Conservation (phyloP, 1,139 yeast species). For the Geotrichum restrictum region DNA sequence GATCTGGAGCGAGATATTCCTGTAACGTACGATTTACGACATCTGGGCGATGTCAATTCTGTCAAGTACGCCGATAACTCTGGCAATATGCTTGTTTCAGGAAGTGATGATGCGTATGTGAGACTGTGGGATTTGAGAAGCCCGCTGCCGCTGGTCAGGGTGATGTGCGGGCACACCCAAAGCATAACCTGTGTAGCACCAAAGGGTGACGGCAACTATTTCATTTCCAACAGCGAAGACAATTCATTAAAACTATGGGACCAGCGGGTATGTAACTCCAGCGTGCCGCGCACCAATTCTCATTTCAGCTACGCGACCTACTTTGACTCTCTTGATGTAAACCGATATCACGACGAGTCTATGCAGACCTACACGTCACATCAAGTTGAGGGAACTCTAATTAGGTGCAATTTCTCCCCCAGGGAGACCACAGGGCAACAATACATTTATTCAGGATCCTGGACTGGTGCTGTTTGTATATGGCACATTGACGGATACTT, state of each 20-base stretch:
- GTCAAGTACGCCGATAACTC: slow-evolving; percentile 75
- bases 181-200: slow-evolving; percentile 37
- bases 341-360: slow-evolving; percentile 33
- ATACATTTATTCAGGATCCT: slow-evolving; percentile 37
- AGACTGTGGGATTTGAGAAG: slow-evolving; percentile 73
- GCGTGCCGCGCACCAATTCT: slow-evolving; percentile 24
- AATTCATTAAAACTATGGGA: slow-evolving; percentile 39
- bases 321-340: slow-evolving; percentile 26
- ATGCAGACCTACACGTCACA: slow-evolving; percentile 38
- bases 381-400: slow-evolving; percentile 33
- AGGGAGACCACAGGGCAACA: slow-evolving; percentile 32
- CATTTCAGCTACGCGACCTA: slow-evolving; percentile 33
- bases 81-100: slow-evolving; percentile 70
- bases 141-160: slow-evolving; percentile 34
- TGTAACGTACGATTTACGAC: not conserved
- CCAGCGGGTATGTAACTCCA: slow-evolving; percentile 27
- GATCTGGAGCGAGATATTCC: not conserved
- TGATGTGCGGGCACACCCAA: slow-evolving; percentile 70
- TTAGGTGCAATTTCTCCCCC: slow-evolving; percentile 38
- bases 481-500: slow-evolving; percentile 37
- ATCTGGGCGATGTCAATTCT: slow-evolving; percentile 43
- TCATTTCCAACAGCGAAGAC: slow-evolving; percentile 36
- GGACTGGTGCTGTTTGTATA: slow-evolving; percentile 34
- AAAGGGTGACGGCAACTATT: slow-evolving; percentile 32
- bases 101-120: slow-evolving; percentile 77